Evolutionary conservation across 345 rosid species (phyloP), one percentile per base, ranked within the genome.

Genomic region (Bruguiera gymnorhiza): DNA sequence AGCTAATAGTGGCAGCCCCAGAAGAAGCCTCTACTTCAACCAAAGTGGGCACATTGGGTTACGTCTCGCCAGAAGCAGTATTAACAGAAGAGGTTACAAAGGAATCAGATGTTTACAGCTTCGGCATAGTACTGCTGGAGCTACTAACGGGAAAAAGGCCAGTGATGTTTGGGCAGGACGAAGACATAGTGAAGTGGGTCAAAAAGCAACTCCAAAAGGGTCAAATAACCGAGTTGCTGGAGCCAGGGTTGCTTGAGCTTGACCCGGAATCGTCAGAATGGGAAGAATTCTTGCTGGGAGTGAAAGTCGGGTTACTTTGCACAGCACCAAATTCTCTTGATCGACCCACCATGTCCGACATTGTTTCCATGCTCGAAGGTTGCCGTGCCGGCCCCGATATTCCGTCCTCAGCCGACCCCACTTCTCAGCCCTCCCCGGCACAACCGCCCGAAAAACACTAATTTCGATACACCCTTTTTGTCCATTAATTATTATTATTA

Each of bases 321-420:
- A 86, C 99, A 1, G 95, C 97, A 20, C 84, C 89, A 0, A 93
- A 92, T 74, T 97, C 97, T 16, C 85, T 84, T 8, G 97, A 90
- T 74, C 82, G 99, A 70, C 99, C 99, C 48, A 72, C 87, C 60
- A 87, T 92, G 93, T 69, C 92, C 2, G 99, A 95, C 23, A 79
- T 95, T 58, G 99, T 92, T 30, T 95, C 92, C 88, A 95, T 95
- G 99, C 96, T 92, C 8, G 97, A 95, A 87, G 97, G 99, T 21
- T 95, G 99, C 68, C 88, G 99, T 68, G 96, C 79, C 27, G 99
- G 93, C 8, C 96, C 92, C 13, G 96, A 89, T 65, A 82, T 86
- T 65, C 90, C 93, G 0, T 92, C 97, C 19, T 88, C 95, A 4
- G 91, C 96, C 24, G 96, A 94, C 65, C 94, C 89, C 3, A 89